Percentiles rank a stretch among this genome's conserved stretches.
phyloP scores from a whole-genome alignment of 192 early-diverging fungal species.

The Obelidium mucronatum region DNA sequence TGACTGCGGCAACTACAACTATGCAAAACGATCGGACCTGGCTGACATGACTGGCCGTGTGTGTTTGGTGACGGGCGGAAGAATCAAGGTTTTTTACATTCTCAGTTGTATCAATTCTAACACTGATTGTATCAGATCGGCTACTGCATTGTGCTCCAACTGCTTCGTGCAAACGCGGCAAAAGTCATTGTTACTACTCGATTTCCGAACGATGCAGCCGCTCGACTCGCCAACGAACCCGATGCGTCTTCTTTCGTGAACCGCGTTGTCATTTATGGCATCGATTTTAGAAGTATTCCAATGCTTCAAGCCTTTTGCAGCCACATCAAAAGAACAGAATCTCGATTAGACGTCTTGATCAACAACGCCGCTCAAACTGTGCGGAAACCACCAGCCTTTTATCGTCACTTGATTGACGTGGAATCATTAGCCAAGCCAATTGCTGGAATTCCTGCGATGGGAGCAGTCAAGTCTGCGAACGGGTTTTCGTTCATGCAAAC shows the following conservation, averaged over 20 bases:
- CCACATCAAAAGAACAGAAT: constrained; percentile 44
- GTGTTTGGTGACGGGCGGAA: constrained; percentile 56
- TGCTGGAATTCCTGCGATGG: constrained; percentile 19
- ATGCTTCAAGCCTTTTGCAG: constrained; percentile 50
- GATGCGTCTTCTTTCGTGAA: constrained; percentile 43
- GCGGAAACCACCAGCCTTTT: constrained; percentile 58
- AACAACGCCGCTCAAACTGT: constrained; percentile 67
- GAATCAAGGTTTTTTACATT: too few relatives aligned
- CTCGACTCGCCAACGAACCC: constrained; percentile 45
- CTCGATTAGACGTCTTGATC: constrained; percentile 54
- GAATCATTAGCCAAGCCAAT: constrained; percentile 33
- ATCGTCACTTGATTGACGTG: constrained; percentile 50
- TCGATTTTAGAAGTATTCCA: constrained; percentile 56
- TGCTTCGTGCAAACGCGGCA: constrained; percentile 49
- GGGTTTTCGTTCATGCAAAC: too few relatives aligned
- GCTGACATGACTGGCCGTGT: constrained; percentile 52
- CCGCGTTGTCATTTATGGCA: constrained; percentile 53
- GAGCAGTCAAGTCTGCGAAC: constrained; percentile 43
- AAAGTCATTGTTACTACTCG: constrained; percentile 58
- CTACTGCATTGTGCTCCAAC: constrained; percentile 54
- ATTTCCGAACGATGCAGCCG: constrained; percentile 56
- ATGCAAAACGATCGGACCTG: constrained; percentile 41
- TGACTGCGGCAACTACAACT: constrained; percentile 54
- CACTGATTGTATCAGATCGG: too few relatives aligned
- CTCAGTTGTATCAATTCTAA: too few relatives aligned